Base-by-base conservation (phyloP, 2,329 filamentous ascomycete species). In the Alternaria sp. region DNA sequence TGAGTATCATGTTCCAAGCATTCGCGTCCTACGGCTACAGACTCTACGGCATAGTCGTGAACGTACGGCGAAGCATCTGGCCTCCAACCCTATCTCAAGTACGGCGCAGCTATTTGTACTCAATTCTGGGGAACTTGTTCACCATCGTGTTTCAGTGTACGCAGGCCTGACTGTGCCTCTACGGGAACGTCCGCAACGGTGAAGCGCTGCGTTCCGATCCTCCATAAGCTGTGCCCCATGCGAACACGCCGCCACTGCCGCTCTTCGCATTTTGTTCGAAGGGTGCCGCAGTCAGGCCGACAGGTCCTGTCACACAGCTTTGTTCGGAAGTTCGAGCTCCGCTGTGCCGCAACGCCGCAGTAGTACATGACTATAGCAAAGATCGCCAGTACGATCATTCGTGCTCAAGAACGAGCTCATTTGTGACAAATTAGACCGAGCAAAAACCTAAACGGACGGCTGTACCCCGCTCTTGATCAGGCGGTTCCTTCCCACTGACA, bases 151-250 rank as follows among this genome's bases (percentile, higher is more conserved):
- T 14, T 44, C n/a, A 30, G 14, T 42, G 8, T 41, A 48, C 20
- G n/a, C 14, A 32, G 42, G 24, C 20, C 26, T 24, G 38, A 36
- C 36, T 39, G 20, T 48, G 47, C 34, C 58, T 30, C 22, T 26
- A 39, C 58, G 58, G 58, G 58, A 52, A 39, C 41, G 22, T 52
- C 58, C 58, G 58, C 47, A 34, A 28, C 22, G 42, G 36, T 52
- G n/a, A 38, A 39, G 46, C 52, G 39, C 41, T 41, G 58, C 54
- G 47, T 46, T 47, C 47, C 47, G 41, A 42, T 22, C 41, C 47
- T 52, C 53, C 32, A 57, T 26, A 57, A 20, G 42, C 58, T 52
- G 53, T 57, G 53, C 53, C 58, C 52, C 36, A 51, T 38, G 53
- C 53, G 22, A 46, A 52, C 34, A 36, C 26, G 44, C 39, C 53